These are phyloP conservation scores for Candida tetrigidarum DNA, from an alignment of 1,139 yeast species.

Conservation along the genomic window DNA sequence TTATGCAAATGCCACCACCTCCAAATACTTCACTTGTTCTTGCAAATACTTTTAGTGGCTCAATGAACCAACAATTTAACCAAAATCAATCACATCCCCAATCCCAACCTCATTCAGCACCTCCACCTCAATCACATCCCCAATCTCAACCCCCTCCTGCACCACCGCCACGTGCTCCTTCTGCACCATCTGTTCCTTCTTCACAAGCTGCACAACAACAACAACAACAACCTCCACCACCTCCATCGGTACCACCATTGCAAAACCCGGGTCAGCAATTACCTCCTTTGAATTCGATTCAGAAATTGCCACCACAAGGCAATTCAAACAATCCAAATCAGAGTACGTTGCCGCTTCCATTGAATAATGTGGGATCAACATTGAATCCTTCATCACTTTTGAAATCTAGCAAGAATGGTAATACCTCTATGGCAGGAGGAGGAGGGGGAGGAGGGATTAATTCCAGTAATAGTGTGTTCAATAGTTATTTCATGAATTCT, in stretches of 20 bases:
- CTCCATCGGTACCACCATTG: constrained; percentile 24
- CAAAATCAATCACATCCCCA: too few species aligned
- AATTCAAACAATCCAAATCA: constrained; percentile 2
- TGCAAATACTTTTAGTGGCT: not conserved
- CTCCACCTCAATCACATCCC: too few species aligned
- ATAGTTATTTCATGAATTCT: constrained; percentile 5
- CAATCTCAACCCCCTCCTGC: too few species aligned
- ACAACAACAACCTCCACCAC: constrained; percentile 1
- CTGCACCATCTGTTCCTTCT: too few species aligned
- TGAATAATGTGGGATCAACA: constrained; percentile 21
- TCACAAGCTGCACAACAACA: too few species aligned
- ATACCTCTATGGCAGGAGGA: too few species aligned
- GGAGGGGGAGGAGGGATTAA: too few species aligned
- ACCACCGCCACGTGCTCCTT: too few species aligned
- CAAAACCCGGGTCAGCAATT: constrained; percentile 38
- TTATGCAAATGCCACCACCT: constrained; percentile 8
- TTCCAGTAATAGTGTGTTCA: too few species aligned
- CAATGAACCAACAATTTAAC: constrained; percentile 2
- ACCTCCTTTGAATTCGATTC: constrained; percentile 43
- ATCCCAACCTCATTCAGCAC: too few species aligned
- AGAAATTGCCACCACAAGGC: constrained; percentile 27
- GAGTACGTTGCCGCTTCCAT: constrained; percentile 20
- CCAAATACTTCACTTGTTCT: not conserved
- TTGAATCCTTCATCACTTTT: constrained; percentile 32
- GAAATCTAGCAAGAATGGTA: constrained; percentile 18